Percentiles rank a stretch among this genome's conserved stretches.
Conservation (phyloP, 2,329 filamentous ascomycete species). For the Phoma sp. region DNA sequence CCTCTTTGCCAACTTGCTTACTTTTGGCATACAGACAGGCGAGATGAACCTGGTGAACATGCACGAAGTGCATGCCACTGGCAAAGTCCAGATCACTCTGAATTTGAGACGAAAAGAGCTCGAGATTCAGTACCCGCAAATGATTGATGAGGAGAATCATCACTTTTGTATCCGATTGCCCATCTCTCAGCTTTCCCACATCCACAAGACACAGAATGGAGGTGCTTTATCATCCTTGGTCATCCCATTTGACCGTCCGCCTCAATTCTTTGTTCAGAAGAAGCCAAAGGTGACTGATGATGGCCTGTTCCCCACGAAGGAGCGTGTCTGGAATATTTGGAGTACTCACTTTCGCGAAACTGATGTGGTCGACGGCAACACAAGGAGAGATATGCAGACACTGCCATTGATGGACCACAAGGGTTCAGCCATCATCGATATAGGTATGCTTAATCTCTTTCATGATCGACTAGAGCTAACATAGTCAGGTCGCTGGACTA, state of each 20-base stretch:
- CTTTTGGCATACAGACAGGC: slow-evolving; percentile 68
- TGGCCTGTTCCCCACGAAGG: slow-evolving; percentile 28
- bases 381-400: slow-evolving; percentile 22
- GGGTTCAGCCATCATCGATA: slow-evolving; percentile 63
- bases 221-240: slow-evolving; percentile 24
- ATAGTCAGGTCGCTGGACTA: slow-evolving; percentile 66
- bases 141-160: slow-evolving; percentile 17
- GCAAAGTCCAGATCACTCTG: slow-evolving; percentile 47
- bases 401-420: slow-evolving; percentile 50
- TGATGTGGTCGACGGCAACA: slow-evolving; percentile 60
- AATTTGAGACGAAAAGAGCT: slow-evolving; percentile 56
- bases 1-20: slow-evolving; percentile 55
- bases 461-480: slow-evolving; percentile 1
- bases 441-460: slow-evolving; percentile 52
- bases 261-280: slow-evolving; percentile 54
- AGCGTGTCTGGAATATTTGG: slow-evolving; percentile 61
- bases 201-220: slow-evolving; percentile 40
- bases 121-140: slow-evolving; percentile 54
- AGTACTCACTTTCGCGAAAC: slow-evolving; percentile 71
- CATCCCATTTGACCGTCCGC: slow-evolving; percentile 49
- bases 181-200: slow-evolving; percentile 54
- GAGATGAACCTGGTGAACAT: slow-evolving; percentile 67
- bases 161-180: slow-evolving; percentile 56
- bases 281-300: slow-evolving; percentile 21
- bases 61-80: slow-evolving; percentile 52